Conservation (phyloP, 2,329 filamentous ascomycete genomes). For the Huntiella omanensis region DNA sequence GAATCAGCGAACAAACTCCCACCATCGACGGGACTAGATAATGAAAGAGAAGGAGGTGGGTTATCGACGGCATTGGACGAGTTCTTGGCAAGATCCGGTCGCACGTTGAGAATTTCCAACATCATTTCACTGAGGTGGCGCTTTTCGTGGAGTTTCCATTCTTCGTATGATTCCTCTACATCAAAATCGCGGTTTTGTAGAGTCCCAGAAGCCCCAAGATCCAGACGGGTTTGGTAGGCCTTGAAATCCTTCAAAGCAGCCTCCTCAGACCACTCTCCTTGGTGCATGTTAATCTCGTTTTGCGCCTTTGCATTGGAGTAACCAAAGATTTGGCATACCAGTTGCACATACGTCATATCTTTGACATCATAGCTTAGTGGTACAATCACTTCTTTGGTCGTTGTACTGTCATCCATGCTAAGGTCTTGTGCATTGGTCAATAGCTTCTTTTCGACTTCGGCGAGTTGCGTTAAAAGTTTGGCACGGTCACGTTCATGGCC, state of each 20-base stretch:
- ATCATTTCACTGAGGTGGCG: constrained; percentile 86
- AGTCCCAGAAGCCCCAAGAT: constrained; percentile 58
- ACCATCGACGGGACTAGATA: constrained; percentile 25
- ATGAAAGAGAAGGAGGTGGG: constrained; percentile 27
- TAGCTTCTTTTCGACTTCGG: constrained; percentile 78
- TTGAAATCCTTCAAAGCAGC: constrained; percentile 83
- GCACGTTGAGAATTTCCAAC: constrained; percentile 69
- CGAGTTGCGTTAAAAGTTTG: constrained; percentile 62
- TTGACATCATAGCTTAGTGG: constrained; percentile 84
- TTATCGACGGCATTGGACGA: constrained; percentile 41
- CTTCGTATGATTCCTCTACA: constrained; percentile 66
- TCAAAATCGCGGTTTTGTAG: constrained; percentile 77
- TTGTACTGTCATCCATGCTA: constrained; percentile 24
- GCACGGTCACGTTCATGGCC: constrained; percentile 72
- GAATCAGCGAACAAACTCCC: constrained; percentile 36
- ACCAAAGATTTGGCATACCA: constrained; percentile 72
- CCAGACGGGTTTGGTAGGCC: constrained; percentile 76
- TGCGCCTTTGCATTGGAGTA: constrained; percentile 64
- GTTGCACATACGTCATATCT: constrained; percentile 86
- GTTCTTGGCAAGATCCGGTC: constrained; percentile 67
- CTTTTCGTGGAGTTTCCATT: constrained; percentile 80
- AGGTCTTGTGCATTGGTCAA: constrained; percentile 88
- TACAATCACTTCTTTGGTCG: constrained; percentile 61
- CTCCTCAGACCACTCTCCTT: constrained; percentile 72
- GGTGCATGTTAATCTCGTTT: constrained; percentile 67